A percentile compares a stretch with the other conserved stretches of the same genome.
phyloP scores from a whole-genome alignment of 257 asterid species.

The Eustoma russellianum region DNA sequence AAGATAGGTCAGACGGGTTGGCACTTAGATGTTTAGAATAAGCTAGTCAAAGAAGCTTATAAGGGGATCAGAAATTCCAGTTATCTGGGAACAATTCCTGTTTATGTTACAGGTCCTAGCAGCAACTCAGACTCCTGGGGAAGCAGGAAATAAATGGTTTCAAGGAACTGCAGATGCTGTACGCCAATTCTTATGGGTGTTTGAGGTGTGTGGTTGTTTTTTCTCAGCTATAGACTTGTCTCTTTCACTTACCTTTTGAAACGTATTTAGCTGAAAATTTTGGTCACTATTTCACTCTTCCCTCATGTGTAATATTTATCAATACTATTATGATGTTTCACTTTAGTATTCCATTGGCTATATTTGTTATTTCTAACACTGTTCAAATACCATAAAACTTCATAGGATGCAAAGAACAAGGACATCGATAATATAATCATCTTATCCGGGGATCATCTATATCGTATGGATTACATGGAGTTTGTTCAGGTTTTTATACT shows the following conservation, averaged over 20 bases:
- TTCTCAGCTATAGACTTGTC: slow-evolving; percentile 1
- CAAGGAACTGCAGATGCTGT: slow-evolving; percentile 99
- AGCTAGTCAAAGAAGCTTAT: background rate
- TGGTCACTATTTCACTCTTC: too few species aligned
- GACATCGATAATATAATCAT: slow-evolving; percentile 71
- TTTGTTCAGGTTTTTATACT: slow-evolving; percentile 62
- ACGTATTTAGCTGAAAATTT: too few species aligned
- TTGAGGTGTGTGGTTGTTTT: slow-evolving; percentile 47
- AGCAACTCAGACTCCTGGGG: slow-evolving; percentile 92
- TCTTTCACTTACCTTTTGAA: background rate
- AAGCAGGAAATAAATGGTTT: slow-evolving; percentile 81
- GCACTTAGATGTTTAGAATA: too few species aligned
- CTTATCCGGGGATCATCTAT: slow-evolving; percentile 88
- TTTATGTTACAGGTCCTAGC: slow-evolving; percentile 60
- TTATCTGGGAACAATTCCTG: background rate
- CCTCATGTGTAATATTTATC: too few species aligned
- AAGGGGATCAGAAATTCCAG: background rate
- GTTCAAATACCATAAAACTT: too few species aligned
- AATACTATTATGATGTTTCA: too few species aligned
- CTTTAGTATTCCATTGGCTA: too few species aligned
- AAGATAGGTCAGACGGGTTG: too few species aligned
- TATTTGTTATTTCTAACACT: too few species aligned
- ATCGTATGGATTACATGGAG: slow-evolving; percentile 95
- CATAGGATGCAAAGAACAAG: slow-evolving; percentile 84
- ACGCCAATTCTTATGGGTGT: slow-evolving; percentile 80